Evolutionary conservation across 2,329 filamentous ascomycete genomes (phyloP), one percentile per base, ranked within the genome.

Genomic region (Beauveria rudraprayagi): DNA sequence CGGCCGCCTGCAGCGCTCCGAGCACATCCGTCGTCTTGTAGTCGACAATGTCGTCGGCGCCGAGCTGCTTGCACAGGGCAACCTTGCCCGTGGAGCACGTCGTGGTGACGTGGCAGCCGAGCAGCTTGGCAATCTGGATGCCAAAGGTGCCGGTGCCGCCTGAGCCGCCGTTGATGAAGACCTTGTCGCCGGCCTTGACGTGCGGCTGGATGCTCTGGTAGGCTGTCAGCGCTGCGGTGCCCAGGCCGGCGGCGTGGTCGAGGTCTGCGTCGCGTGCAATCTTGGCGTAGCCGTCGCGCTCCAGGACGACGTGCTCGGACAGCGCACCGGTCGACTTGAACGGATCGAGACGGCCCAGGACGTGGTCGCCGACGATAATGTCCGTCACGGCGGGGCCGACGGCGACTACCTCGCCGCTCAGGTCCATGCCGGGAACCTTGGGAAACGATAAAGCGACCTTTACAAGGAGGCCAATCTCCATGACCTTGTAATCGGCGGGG

Each of bases 111-210:
- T 81, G 76, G 60, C 82, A 86, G 0, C 85, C 86, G 4, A 85
- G 65, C 0, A 76, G 72, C 67, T 89, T 89, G 8, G 84, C 86
- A 26, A 89, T 79, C 67, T 89, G 87, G 52, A 89, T 83, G 0
- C 77, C 81, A 63, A 79, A 87, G 0, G 80, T 77, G 1, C 87
- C 87, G 1, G 79, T 80, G 1, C 86, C 87, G 1, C 87, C 87
- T 0, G 81, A 84, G 0, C 85, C 84, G 6, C 84, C 85, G 62
- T 88, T 88, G 68, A 89, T 80, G 62, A 89, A 84, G 14, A 89
- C 76, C 66, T 77, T 80, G 57, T 82, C 77, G n/a, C 83, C 83
- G 4, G 70, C 63, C 56, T 76, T 76, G 61, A 81, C 76, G 61
- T 78, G 71, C 3, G 76, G 76, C 47, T 80, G 70, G 34, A 83